A percentile compares a stretch with the other conserved stretches of the same genome.
These are phyloP conservation scores for Sclerotinia trifoliorum DNA, from an alignment of 2,329 filamentous ascomycete genomes.

Conservation along the genomic window DNA sequence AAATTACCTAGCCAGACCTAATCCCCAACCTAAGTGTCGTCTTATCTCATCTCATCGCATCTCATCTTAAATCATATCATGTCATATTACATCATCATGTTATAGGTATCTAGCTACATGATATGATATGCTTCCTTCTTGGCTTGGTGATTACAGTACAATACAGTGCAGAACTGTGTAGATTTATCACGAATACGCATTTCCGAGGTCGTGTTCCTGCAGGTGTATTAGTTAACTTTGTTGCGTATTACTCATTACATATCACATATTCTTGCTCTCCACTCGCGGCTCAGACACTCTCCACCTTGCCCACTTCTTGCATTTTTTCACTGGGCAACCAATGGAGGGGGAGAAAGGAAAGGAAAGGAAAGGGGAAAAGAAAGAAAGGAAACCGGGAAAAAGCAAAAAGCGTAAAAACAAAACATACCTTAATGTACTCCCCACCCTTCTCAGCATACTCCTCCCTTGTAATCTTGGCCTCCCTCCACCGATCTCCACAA, in stretches of 20 bases:
- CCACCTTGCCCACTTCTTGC: no score
- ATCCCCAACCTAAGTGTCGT: background rate
- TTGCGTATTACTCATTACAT: background rate
- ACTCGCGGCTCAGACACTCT: background rate
- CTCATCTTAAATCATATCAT: no score
- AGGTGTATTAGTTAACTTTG: conserved; percentile 13
- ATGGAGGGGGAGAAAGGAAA: background rate
- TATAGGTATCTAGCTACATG: no score
- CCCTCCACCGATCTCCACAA: conserved; percentile 55
- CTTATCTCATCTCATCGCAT: background rate
- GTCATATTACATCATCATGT: no score
- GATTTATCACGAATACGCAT: conserved; percentile 48
- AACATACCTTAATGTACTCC: conserved; percentile 79
- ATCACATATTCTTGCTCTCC: background rate
- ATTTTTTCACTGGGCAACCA: background rate
- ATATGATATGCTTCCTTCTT: background rate
- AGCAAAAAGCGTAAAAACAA: background rate
- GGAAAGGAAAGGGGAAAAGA: background rate
- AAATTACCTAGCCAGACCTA: background rate
- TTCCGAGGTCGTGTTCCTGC: conserved; percentile 66
- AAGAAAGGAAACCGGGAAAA: background rate
- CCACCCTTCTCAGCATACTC: conserved; percentile 91
- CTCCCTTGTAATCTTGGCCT: conserved; percentile 68
- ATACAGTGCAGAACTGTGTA: no score
- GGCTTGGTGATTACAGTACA: no score